Evolutionary conservation across 2,329 filamentous ascomycete genomes (phyloP), one percentile per base, ranked within the genome.

Genomic region (Lecanosticta acicola): DNA sequence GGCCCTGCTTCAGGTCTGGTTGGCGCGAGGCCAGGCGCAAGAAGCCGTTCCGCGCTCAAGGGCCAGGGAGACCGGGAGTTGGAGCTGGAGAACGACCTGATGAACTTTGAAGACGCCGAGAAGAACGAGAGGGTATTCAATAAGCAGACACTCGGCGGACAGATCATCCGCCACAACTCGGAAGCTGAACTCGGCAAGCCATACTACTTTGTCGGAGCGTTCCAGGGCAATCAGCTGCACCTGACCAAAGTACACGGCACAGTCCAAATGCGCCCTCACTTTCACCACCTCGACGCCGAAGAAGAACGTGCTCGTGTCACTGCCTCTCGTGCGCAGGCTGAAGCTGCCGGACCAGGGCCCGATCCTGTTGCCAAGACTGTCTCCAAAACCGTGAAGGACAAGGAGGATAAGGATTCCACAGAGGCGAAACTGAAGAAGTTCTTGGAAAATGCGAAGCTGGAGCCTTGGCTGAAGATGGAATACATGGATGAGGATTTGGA

Each of bases 191-290:
- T 84, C 53, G 84, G 84, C 17, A 84, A 87, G 55, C 79, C 80
- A 7, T 71, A 75, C 55, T 94, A 94, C 70, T 94, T 96, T 82
- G 77, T 96, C 40, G 93, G 88, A 20, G 84, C 89, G n/a, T 96
- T 97, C 64, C 80, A 84, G 63, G 84, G 84, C 41, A 87, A 87
- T 58, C 82, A 94, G 62, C 73, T 96, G 8, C 88, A 96, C 68
- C 80, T 97, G 32, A 94, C 88, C 1, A 86, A 85, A 18, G 79
- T 94, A 37, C 81, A 84, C 33, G 84, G 87, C 2, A 80, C 95
- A 36, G 85, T 94, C 34, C 87, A 94, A 63, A 81, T 98, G 61
- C 85, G 90, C 3, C 89, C 93, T 0, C 87, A 96, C 61, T 85
- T 94, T 50, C 88, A 95, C 68, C 89, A 97, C 69, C 76, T 97